A percentile compares a stretch with the other conserved stretches of the same genome.
These are phyloP conservation scores for Cubamyces lactineus DNA, from an alignment of 768 basidiomycete genomes.

Conservation along the genomic window DNA sequence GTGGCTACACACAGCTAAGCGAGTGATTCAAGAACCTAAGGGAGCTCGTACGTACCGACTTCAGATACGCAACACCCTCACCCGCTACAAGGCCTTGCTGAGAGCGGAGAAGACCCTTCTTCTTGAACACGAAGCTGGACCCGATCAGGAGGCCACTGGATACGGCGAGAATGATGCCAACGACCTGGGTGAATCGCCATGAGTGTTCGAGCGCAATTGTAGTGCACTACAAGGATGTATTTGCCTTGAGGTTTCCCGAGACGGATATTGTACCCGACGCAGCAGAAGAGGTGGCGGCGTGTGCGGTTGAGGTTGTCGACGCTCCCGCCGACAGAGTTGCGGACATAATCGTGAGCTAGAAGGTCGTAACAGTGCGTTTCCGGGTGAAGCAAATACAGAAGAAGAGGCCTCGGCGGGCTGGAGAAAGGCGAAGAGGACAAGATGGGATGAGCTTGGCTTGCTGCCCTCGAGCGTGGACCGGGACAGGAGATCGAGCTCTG, in stretches of 20 bases:
- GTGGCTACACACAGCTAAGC: conserved; percentile 45
- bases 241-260: conserved; percentile 32
- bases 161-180: conserved; percentile 78
- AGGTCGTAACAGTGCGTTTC: conserved; percentile 16
- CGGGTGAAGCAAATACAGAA: conserved; percentile 1
- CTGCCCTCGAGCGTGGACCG: neutral
- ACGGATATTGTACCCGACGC: conserved; percentile 28
- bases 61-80: conserved; percentile 93
- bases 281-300: conserved; percentile 27
- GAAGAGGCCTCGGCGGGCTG: conserved; percentile 16
- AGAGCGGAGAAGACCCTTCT: conserved; percentile 84
- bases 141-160: conserved; percentile 88
- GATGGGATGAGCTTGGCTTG: conserved; percentile 8
- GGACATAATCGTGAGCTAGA: conserved; percentile 21
- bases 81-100: conserved; percentile 80
- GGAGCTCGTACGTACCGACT: conserved; percentile 63
- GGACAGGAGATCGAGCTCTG: neutral
- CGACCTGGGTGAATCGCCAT: conserved; percentile 46
- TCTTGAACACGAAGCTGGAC: conserved; percentile 95
- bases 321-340: conserved; percentile 9
- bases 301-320: conserved; percentile 24
- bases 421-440: conserved; percentile 9
- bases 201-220: neutral
- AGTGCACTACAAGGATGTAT: neutral
- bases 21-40: neutral